phyloP scores from a whole-genome alignment of 176 grass and related monocot genomes.

The Chrysopogon serrulatus region DNA sequence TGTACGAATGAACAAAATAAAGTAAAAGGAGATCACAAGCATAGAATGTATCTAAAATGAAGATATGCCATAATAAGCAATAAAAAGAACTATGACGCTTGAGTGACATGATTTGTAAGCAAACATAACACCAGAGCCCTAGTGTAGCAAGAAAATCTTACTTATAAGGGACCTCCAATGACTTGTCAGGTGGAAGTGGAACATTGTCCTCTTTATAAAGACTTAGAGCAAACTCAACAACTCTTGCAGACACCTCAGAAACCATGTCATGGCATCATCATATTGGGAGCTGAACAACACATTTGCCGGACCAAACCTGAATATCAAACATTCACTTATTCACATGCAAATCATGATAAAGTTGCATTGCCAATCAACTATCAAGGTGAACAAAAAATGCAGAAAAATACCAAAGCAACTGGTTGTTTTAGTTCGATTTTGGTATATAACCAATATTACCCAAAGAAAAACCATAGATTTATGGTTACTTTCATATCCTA shows the following conservation, averaged over 20 bases:
- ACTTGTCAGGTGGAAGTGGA: constrained; percentile 80
- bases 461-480: not conserved
- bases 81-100: not conserved
- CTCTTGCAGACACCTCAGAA: constrained; percentile 82
- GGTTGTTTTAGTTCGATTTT: not conserved
- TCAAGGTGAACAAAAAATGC: not conserved
- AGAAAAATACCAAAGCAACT: not conserved
- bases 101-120: not conserved
- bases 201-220: constrained; percentile 85
- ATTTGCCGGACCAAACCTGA: constrained; percentile 93
- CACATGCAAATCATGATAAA: not conserved
- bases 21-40: not conserved
- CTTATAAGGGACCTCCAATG: constrained; percentile 88
- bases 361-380: not conserved
- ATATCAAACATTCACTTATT: constrained; percentile 13
- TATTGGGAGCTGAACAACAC: constrained; percentile 85
- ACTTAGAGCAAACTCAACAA: constrained; percentile 60
- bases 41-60: not conserved
- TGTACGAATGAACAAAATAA: not conserved
- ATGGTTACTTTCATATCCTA: not conserved
- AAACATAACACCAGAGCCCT: not conserved
- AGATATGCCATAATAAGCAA: not conserved
- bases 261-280: constrained; percentile 95
- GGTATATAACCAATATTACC: not conserved
- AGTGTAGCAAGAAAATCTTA: constrained; percentile 33